Conservation (phyloP, 2,329 filamentous ascomycete genomes). For the Curvularia hawaiiensis region DNA sequence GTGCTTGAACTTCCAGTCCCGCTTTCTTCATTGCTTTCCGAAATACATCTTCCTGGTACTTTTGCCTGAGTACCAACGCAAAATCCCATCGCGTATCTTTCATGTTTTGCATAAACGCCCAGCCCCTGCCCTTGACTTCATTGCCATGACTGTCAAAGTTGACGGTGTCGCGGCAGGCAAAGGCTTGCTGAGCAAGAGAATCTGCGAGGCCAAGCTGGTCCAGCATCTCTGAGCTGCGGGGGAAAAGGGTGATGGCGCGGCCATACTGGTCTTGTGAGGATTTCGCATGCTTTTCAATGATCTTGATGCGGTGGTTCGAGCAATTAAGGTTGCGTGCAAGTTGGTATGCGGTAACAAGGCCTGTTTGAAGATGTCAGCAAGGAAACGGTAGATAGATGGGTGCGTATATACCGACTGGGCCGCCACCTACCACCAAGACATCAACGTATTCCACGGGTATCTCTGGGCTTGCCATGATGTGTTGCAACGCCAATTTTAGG, state of each 20-base stretch:
- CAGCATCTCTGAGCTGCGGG: slow-evolving; percentile 58
- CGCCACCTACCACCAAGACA: slow-evolving; percentile 44
- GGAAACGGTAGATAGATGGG: background rate
- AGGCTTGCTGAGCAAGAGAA: slow-evolving; percentile 58
- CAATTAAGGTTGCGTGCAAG: slow-evolving; percentile 51
- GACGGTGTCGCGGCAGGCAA: slow-evolving; percentile 57
- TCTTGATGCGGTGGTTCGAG: slow-evolving; percentile 50
- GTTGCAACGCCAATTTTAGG: background rate
- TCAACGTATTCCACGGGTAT: slow-evolving; percentile 22
- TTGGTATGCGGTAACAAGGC: slow-evolving; percentile 52
- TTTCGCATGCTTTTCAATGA: slow-evolving; percentile 58
- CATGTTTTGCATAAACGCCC: slow-evolving; percentile 61
- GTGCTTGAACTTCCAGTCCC: slow-evolving; percentile 45
- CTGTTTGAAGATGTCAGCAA: slow-evolving; percentile 5
- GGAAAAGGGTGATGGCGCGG: slow-evolving; percentile 60
- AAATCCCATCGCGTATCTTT: slow-evolving; percentile 59
- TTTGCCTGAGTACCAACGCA: slow-evolving; percentile 60
- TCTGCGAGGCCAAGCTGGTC: slow-evolving; percentile 59
- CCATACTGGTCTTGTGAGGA: slow-evolving; percentile 58
- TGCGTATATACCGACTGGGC: slow-evolving; percentile 50
- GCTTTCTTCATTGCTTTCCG: slow-evolving; percentile 48
- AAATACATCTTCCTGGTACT: slow-evolving; percentile 61
- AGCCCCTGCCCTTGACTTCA: slow-evolving; percentile 53
- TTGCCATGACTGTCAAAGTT: slow-evolving; percentile 56
- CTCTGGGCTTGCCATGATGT: slow-evolving; percentile 16